phyloP scores from a whole-genome alignment of 1,284 basidiomycete species.

The Ganoderma leucocontextum region DNA sequence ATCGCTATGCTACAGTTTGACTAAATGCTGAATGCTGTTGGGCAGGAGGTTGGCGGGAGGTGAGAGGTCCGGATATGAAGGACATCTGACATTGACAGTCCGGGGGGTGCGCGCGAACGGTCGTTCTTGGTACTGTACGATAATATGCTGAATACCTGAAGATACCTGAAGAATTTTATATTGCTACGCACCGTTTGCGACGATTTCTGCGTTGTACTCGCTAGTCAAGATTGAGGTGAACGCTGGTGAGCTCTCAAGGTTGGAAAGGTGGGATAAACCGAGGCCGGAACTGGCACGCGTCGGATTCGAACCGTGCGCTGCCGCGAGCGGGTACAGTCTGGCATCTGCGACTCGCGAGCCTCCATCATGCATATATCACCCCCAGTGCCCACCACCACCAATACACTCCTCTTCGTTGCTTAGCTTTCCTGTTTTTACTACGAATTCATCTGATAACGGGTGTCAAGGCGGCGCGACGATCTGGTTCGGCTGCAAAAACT shows the following conservation, averaged over 20 bases:
- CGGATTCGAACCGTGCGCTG: no score
- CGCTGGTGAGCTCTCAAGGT: no score
- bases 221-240: not conserved
- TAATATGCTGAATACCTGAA: constrained; percentile 16
- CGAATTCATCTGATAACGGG: not conserved
- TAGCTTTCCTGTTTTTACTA: not conserved
- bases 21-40: not conserved
- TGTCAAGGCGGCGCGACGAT: not conserved
- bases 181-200: not conserved
- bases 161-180: constrained; percentile 16
- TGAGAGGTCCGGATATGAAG: not conserved
- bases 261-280: no score
- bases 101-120: not conserved
- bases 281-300: no score
- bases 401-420: not conserved
- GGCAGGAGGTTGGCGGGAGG: not conserved
- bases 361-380: no score
- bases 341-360: no score
- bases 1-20: constrained; percentile 4
- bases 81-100: not conserved
- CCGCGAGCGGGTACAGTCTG: no score
- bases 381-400: not conserved
- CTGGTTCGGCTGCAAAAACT: not conserved
- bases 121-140: constrained; percentile 15
- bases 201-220: not conserved